These are phyloP conservation scores for Umbelopsis sp. DNA, from an alignment of 192 early-diverging fungal genomes.

Conservation along the genomic window DNA sequence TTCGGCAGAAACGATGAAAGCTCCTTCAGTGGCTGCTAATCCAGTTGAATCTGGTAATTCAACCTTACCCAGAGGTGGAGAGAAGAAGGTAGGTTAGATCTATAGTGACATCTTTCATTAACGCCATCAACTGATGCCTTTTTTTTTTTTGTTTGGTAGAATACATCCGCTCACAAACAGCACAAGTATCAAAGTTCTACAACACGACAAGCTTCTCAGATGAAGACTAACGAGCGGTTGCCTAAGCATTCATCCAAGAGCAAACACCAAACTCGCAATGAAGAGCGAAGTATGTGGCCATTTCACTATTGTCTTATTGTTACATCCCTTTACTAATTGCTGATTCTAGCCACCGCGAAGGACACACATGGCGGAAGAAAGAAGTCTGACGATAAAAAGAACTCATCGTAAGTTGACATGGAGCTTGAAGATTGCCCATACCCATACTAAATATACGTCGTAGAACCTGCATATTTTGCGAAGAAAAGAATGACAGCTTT, in stretches of 20 bases:
- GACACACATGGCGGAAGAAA: background rate
- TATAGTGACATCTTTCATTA: background rate
- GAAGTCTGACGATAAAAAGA: constrained; percentile 5
- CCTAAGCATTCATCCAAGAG: background rate
- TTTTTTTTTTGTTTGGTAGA: no score
- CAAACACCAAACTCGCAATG: background rate
- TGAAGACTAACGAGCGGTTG: background rate
- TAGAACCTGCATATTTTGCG: constrained; percentile 73
- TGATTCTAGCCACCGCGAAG: background rate
- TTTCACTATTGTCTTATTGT: no score
- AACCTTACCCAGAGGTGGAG: background rate
- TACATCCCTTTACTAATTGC: background rate
- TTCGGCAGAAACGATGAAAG: background rate
- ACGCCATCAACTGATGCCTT: background rate
- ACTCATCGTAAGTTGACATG: background rate
- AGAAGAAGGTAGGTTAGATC: background rate
- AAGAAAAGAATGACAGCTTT: constrained; percentile 59
- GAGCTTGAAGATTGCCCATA: background rate
- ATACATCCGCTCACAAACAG: background rate
- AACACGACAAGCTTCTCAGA: background rate
- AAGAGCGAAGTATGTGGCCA: background rate
- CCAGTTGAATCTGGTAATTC: background rate
- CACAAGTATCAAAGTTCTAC: background rate
- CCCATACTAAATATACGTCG: background rate
- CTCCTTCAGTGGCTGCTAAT: background rate